These are phyloP conservation scores for Pyronema omphalodes DNA, from an alignment of 495 filamentous ascomycete genomes.

Conservation along the genomic window DNA sequence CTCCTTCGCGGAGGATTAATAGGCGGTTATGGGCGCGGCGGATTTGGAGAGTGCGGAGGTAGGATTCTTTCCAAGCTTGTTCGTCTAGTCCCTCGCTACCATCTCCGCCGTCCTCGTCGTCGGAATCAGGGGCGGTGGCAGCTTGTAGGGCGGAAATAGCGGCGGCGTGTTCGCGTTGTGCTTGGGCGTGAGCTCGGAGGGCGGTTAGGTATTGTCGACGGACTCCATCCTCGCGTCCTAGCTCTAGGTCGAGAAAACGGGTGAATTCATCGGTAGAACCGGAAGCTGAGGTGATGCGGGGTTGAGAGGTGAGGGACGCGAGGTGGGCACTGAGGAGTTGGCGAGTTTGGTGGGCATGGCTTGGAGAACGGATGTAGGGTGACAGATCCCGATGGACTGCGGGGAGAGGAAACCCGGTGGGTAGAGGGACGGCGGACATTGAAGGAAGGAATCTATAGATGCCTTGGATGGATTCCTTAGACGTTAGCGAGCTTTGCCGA, in stretches of 20 bases:
- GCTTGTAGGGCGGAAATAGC: not conserved
- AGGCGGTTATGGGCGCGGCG: constrained; percentile 13
- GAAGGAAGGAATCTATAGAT: not conserved
- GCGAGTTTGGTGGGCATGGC: constrained; percentile 12
- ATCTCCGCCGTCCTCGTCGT: constrained; percentile 6
- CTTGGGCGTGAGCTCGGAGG: constrained; percentile 13
- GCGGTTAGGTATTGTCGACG: constrained; percentile 17
- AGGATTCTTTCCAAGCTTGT: constrained; percentile 14
- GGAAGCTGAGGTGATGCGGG: constrained; percentile 17
- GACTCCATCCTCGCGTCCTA: constrained; percentile 7
- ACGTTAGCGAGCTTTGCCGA: too few relatives aligned
- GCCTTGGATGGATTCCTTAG: too few relatives aligned
- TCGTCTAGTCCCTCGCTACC: not conserved
- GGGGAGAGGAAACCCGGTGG: constrained; percentile 15
- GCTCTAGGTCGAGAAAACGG: constrained; percentile 21
- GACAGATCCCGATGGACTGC: constrained; percentile 8
- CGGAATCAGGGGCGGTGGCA: constrained; percentile 4
- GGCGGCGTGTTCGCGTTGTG: constrained; percentile 12
- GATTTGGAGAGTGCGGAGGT: constrained; percentile 13
- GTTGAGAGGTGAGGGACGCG: constrained; percentile 14
- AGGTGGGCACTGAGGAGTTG: constrained; percentile 16
- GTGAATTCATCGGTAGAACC: constrained; percentile 17
- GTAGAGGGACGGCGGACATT: constrained; percentile 8
- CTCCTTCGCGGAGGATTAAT: constrained; percentile 15
- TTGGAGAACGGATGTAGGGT: constrained; percentile 13